Base-by-base conservation (phyloP, 768 basidiomycete species). In the Melanogaster broomeanus region DNA sequence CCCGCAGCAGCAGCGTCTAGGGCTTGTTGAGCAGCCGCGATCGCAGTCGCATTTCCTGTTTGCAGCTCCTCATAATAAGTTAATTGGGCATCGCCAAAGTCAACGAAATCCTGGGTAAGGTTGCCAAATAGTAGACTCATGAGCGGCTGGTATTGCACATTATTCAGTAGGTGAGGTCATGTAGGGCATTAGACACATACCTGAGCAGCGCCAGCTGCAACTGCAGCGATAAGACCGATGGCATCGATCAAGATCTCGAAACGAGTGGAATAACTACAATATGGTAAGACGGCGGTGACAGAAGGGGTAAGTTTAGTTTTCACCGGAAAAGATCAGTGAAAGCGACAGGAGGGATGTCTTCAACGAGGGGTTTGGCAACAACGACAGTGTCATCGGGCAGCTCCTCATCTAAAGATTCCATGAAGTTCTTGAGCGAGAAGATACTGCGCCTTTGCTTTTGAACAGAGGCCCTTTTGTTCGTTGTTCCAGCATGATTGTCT, bases 71-170 rank as follows among this genome's bases (percentile, higher is more conserved):
- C n/a, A n/a, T n/a, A n/a, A n/a, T n/a, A n/a, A n/a, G n/a, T n/a
- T n/a, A n/a, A n/a, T n/a, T n/a, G 11, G 1, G 53, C 51, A 0
- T 22, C 51, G 6, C 73, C 72, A 60, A 92, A 92, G 9, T 57
- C 46, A 61, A 91, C 85, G 69, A 92, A 93, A 35, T 77, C 70
- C 59, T 90, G 79, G 0, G 87, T 87, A 43, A 95, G 81, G 43
- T 82, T 82, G 33, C 93, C 93, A 66, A 97, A 96, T 37, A 97
- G 77, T 48, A 96, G 71, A 56, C 83, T 83, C 87, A 91, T 88
- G 39, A 89, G 73, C 5, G 87, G 88, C 84, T 88, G 50, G 5
- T 41, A 16, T 18, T 18, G 24, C 10, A 3, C n/a, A 45, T 53
- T 13, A 34, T 28, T 44, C 50, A 19, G 33, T 3, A 16, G 19